These are phyloP conservation scores for Russula dissimulans DNA, from an alignment of 768 basidiomycete species.

Conservation along the genomic window DNA sequence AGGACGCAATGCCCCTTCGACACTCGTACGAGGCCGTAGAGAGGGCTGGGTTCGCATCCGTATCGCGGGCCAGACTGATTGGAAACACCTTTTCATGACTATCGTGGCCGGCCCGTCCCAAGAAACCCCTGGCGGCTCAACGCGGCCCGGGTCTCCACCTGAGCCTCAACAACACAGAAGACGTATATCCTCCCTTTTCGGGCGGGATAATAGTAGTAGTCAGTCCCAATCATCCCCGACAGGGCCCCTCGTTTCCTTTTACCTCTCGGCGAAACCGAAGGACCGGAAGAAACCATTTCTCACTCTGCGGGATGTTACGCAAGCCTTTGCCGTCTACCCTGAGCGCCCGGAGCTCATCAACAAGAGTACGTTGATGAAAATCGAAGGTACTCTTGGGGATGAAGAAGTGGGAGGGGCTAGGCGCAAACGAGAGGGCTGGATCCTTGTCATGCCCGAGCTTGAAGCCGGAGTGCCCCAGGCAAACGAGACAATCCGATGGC, in stretches of 20 bases:
- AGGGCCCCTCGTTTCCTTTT: slow-evolving; percentile 47
- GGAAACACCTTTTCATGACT: slow-evolving; percentile 87
- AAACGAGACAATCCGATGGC: slow-evolving; percentile 85
- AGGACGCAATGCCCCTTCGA: slow-evolving; percentile 47
- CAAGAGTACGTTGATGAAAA: slow-evolving; percentile 82
- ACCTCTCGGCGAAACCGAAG: slow-evolving; percentile 53
- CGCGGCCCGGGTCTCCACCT: slow-evolving; percentile 22
- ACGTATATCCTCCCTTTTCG: slow-evolving; percentile 63
- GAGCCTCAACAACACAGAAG: slow-evolving; percentile 28
- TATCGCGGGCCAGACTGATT: slow-evolving; percentile 94
- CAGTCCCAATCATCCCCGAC: slow-evolving; percentile 24
- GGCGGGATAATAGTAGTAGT: slow-evolving; percentile 33
- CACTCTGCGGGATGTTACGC: slow-evolving; percentile 59
- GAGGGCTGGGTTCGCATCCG: slow-evolving; percentile 91
- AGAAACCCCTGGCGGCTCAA: slow-evolving; percentile 21
- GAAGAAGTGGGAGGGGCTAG: slow-evolving; percentile 62
- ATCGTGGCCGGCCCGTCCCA: slow-evolving; percentile 40
- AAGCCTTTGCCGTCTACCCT: slow-evolving; percentile 92
- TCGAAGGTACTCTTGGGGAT: slow-evolving; percentile 77
- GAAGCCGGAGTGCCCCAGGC: slow-evolving; percentile 53
- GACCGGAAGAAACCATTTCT: slow-evolving; percentile 66
- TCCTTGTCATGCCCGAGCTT: slow-evolving; percentile 84
- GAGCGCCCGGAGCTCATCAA: slow-evolving; percentile 90
- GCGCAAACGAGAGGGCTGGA: slow-evolving; percentile 71
- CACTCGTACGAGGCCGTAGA: slow-evolving; percentile 61